Evolutionary conservation across 768 basidiomycete species (phyloP), one percentile per base, ranked within the genome.

Genomic region (Panaeolus papilionaceus): DNA sequence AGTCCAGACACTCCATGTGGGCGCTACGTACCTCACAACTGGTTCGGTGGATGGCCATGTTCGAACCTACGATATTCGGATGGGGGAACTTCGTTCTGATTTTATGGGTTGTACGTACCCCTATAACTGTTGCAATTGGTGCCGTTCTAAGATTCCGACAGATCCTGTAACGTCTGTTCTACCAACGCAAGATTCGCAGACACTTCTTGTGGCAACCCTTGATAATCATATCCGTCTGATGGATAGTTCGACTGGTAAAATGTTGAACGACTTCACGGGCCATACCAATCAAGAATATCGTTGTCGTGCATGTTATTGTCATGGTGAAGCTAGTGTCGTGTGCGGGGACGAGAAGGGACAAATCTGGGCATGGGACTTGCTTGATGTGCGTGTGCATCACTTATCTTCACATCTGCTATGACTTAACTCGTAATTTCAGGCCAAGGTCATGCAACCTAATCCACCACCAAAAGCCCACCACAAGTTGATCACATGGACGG

Each of bases 11-110:
- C 79, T 98, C 38, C 83, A 90, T 70, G 84, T 95, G 47, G 88
- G 85, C 12, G 75, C 86, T 26, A 86, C 88, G 26, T 87, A 85
- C 64, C 86, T 99, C 71, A 81, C 90, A 45, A 84, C 94, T 2
- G 95, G 95, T 9, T 95, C 94, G 3, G 91, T 98, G 5, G 98
- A 99, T 69, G 97, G 98, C 2, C 86, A 92, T 75, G 89, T 97
- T 51, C 88, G 98, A 20, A 94, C 94, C 9, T 98, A 99, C 78
- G 98, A 99, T 78, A 84, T 99, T 38, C 91, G 98, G 64, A 95
- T 92, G 82, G 98, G 98, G 26, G 89, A 97, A 76, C 80, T 98
- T 37, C 88, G 92, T 8, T 86, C 92, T 51, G 98, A 99, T 77
- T 95, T 89, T 74, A 86, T 99, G 71, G 97, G 97, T 8, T 88